A percentile compares a stretch with the other conserved stretches of the same genome.
phyloP scores from a whole-genome alignment of 31 red algal species.

The Odonthalia washingtoniensis region DNA sequence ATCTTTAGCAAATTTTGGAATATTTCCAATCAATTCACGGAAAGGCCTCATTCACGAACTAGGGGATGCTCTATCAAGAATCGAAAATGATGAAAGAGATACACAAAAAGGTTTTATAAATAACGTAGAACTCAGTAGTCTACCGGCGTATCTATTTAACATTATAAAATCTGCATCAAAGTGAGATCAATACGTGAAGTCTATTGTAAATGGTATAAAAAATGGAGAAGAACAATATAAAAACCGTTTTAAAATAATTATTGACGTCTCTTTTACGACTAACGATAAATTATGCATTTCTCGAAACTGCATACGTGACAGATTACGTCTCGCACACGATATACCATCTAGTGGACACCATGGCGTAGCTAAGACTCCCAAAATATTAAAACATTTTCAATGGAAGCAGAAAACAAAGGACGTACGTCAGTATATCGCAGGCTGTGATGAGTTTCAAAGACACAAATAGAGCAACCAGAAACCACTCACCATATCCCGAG shows the following conservation, averaged over 20 bases:
- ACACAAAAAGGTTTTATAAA: neutral
- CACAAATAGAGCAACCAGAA: conserved; percentile 12
- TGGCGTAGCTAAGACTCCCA: neutral
- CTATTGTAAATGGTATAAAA: neutral
- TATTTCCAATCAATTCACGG: neutral
- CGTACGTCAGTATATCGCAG: conserved; percentile 15
- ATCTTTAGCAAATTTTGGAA: neutral
- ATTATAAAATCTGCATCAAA: neutral
- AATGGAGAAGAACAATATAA: neutral
- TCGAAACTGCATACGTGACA: neutral
- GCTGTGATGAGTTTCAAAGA: conserved; percentile 32
- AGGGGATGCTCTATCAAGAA: conserved; percentile 8
- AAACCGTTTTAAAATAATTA: neutral
- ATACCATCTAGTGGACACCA: conserved; percentile 7
- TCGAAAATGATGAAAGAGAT: neutral
- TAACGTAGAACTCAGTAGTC: neutral
- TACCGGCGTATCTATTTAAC: neutral
- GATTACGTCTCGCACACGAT: neutral
- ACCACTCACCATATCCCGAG: neutral
- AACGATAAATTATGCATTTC: neutral
- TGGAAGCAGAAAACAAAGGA: conserved; percentile 36
- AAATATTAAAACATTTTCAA: conserved; percentile 13
- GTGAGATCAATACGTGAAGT: neutral
- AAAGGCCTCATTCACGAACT: neutral
- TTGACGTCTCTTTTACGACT: neutral